These are phyloP conservation scores for Bertia moriformis DNA, from an alignment of 2,329 filamentous ascomycete species.

Conservation along the genomic window DNA sequence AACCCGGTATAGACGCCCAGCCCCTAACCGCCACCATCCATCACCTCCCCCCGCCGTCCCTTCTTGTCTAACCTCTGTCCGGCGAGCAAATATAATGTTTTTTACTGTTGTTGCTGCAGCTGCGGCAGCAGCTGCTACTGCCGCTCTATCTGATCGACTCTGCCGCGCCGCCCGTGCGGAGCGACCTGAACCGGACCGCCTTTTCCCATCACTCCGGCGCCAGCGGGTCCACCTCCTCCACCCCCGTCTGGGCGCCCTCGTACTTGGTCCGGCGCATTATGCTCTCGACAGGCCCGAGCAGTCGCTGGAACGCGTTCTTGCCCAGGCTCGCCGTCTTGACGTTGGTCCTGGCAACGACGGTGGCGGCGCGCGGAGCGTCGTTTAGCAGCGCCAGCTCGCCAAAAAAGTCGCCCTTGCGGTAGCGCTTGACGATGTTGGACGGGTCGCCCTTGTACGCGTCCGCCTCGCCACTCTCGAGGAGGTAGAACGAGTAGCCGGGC, in stretches of 20 bases:
- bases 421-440: slow-evolving; percentile 59
- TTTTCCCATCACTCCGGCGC: slow-evolving; percentile 23
- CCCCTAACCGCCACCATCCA: no score
- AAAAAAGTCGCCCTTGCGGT: slow-evolving; percentile 90
- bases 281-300: slow-evolving; percentile 82
- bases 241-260: slow-evolving; percentile 40
- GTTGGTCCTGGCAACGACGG: slow-evolving; percentile 67
- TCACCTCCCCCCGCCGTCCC: no score
- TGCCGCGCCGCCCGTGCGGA: slow-evolving; percentile 8
- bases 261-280: slow-evolving; percentile 76
- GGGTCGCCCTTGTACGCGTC: slow-evolving; percentile 70
- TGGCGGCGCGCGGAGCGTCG: slow-evolving; percentile 83
- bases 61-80: no score
- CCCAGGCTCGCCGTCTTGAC: slow-evolving; percentile 87
- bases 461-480: slow-evolving; percentile 76
- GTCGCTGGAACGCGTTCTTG: slow-evolving; percentile 85
- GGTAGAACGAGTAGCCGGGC: slow-evolving; percentile 78
- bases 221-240: slow-evolving; percentile 56
- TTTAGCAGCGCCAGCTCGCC: slow-evolving; percentile 88
- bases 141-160: slow-evolving; percentile 18
- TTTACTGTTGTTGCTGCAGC: no score
- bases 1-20: no score
- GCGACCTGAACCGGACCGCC: slow-evolving; percentile 1
- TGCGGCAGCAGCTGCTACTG: no score
- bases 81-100: no score